Percentiles rank a stretch among this genome's conserved stretches.
These are phyloP conservation scores for Geum urbanum DNA, from an alignment of 306 rosid species.

Conservation along the genomic window DNA sequence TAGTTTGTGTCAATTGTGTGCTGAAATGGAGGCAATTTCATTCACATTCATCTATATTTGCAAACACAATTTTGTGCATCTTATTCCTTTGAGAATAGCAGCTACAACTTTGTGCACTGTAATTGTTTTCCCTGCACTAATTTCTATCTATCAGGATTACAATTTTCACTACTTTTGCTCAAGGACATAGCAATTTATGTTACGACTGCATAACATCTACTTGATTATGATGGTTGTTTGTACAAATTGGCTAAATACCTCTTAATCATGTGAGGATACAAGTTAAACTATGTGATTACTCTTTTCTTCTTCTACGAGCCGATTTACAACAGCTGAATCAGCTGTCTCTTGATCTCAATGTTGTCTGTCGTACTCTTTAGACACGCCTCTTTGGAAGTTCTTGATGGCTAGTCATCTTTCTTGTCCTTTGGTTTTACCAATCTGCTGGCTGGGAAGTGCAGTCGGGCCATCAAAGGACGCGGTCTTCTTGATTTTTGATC, in stretches of 20 bases:
- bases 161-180: background rate
- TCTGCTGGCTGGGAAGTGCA: conserved; percentile 82
- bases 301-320: conserved; percentile 22
- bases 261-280: conserved; percentile 25
- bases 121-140: background rate
- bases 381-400: conserved; percentile 9
- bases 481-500: conserved; percentile 62
- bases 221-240: conserved; percentile 7
- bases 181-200: conserved; percentile 15
- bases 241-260: conserved; percentile 25
- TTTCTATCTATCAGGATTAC: background rate
- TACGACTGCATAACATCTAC: background rate
- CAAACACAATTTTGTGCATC: too few relatives aligned
- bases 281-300: conserved; percentile 27
- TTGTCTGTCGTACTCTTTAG: background rate
- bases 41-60: background rate
- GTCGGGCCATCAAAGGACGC: conserved; percentile 74
- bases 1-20: too few relatives aligned
- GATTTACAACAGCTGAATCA: conserved; percentile 21
- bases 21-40: background rate
- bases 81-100: background rate
- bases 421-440: conserved; percentile 36
- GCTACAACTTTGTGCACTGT: background rate
- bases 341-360: conserved; percentile 2
- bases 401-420: conserved; percentile 24